phyloP scores from a whole-genome alignment of 345 rosid genomes.

The Lenwebbia sp. region DNA sequence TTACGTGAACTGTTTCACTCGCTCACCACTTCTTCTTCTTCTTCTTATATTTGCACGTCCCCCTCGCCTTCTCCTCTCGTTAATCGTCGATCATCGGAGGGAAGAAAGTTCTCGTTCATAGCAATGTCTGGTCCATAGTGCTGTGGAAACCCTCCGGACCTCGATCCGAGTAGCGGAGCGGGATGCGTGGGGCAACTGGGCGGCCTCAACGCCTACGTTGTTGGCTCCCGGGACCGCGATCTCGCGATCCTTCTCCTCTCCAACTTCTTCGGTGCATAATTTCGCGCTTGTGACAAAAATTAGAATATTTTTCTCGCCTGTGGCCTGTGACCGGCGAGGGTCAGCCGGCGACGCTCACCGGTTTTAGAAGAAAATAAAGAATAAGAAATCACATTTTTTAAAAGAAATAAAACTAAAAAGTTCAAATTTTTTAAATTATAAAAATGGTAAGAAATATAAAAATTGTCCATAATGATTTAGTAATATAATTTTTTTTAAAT shows the following conservation, averaged over 20 bases:
- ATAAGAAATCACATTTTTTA: too few relatives aligned
- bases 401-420: too few relatives aligned
- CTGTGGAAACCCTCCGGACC: slow-evolving; percentile 34
- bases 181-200: slow-evolving; percentile 27
- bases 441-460: too few relatives aligned
- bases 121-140: slow-evolving; percentile 37
- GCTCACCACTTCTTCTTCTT: too few relatives aligned
- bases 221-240: slow-evolving; percentile 21
- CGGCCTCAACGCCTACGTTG: slow-evolving; percentile 22
- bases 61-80: not conserved
- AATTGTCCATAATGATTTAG: too few relatives aligned
- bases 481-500: too few relatives aligned
- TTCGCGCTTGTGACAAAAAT: not conserved
- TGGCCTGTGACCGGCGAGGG: too few relatives aligned
- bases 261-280: slow-evolving; percentile 39
- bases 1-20: too few relatives aligned
- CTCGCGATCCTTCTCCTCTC: slow-evolving; percentile 24
- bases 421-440: too few relatives aligned
- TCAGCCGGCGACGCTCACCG: too few relatives aligned
- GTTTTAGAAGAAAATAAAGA: too few relatives aligned
- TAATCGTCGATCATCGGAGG: not conserved
- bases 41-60: not conserved
- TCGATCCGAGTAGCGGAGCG: slow-evolving; percentile 13
- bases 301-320: too few relatives aligned
- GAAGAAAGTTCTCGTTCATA: not conserved